A percentile compares a stretch with the other conserved stretches of the same genome.
Conservation (phyloP, 768 basidiomycete species). For the Lactarius psammicola region DNA sequence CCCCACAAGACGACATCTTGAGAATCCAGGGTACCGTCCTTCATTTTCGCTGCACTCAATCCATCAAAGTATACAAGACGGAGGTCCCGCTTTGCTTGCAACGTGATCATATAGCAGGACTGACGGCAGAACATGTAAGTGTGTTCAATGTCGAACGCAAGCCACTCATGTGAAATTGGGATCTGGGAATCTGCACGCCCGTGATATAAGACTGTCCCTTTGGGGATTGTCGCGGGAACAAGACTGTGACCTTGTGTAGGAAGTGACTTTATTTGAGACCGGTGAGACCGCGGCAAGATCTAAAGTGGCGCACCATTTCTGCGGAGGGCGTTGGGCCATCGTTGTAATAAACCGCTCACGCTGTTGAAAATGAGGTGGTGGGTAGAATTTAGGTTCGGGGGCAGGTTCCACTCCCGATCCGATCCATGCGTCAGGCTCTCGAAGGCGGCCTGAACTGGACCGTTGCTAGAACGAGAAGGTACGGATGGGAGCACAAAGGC, state of each 20-base stretch:
- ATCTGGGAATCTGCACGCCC: constrained; percentile 13
- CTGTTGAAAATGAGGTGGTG: constrained; percentile 39
- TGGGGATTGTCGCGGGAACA: constrained; percentile 22
- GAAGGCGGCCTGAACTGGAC: too few species aligned
- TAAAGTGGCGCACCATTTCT: constrained; percentile 24
- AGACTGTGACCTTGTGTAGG: constrained; percentile 19
- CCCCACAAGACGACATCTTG: constrained; percentile 41
- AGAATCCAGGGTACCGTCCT: constrained; percentile 36
- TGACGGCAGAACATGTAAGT: constrained; percentile 15
- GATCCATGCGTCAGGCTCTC: too few species aligned
- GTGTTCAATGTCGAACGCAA: constrained; percentile 28
- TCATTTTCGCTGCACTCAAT: constrained; percentile 28
- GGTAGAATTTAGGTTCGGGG: constrained; percentile 35
- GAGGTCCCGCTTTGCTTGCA: constrained; percentile 22
- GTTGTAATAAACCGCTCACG: constrained; percentile 38
- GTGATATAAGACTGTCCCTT: constrained; percentile 27
- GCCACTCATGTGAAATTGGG: constrained; percentile 22
- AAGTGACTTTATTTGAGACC: not conserved
- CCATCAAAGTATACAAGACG: constrained; percentile 28
- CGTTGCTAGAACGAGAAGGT: too few species aligned
- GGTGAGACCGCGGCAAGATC: not conserved
- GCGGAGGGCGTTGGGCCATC: constrained; percentile 40
- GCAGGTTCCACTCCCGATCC: constrained; percentile 18
- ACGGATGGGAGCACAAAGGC: too few species aligned
- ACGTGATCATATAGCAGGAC: constrained; percentile 13